Evolutionary conservation across 371 early-diverging fungal genomes (phyloP), one percentile per base, ranked within the genome.

Genomic region (Syncephalastrum sp.): DNA sequence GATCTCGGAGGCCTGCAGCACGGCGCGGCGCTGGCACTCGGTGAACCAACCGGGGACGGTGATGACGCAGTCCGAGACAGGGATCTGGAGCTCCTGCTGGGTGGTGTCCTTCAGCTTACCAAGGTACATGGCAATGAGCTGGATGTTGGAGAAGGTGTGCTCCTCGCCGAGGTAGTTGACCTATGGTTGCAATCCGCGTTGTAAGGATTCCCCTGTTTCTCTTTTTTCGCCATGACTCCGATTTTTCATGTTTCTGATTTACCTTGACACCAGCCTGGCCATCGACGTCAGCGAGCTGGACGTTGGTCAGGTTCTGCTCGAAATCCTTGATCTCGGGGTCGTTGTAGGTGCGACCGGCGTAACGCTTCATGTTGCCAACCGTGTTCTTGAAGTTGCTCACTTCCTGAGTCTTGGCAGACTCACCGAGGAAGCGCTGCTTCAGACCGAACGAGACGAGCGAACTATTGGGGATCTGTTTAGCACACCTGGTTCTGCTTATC

Each of bases 361-460:
- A 77, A 69, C 99, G 94, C 85, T 99, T 99, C 70, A 97, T 77
- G 47, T 90, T 87, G 56, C 83, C 82, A 58, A 99, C 86, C 59
- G 99, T 98, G 82, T 95, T 95, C 76, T 93, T 92, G 68, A 95
- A 96, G 85, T 96, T 95, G 74, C 87, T 89, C 68, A 94, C 83
- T 82, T 95, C 94, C 81, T 89, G 89, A 29, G 92, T 96, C 82
- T 96, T 96, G 48, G 97, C 98, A 57, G 90, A 74, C 82, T 98
- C 98, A 69, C 98, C 98, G 57, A 97, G 82, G 75, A 84, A 94
- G 72, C 98, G 89, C 76, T 94, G 95, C 84, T 95, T 96, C 63
- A 82, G 74, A 57, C 96, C 96, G 68, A 98, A 96, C 25, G 95
- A 94, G 21, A 95, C 93, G 65, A 96, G 80, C 16, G 95, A 89